A percentile compares a stretch with the other conserved stretches of the same genome.
phyloP scores from a whole-genome alignment of 2,329 filamentous ascomycete genomes.

The Myrmaecium sp. region DNA sequence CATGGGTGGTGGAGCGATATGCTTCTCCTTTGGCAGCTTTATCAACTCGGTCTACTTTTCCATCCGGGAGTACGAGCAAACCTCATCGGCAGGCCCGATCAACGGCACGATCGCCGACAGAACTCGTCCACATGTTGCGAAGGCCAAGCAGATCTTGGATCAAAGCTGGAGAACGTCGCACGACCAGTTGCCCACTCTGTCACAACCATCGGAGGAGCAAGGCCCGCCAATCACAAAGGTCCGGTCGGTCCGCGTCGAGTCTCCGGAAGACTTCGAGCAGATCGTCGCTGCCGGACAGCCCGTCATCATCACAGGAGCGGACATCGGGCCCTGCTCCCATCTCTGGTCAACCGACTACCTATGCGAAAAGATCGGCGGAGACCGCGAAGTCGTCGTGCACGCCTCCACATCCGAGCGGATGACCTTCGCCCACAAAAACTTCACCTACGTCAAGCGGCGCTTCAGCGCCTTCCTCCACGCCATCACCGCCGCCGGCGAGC shows the following conservation, averaged over 20 bases:
- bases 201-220: too few relatives aligned
- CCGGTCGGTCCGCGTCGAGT: slow-evolving; percentile 34
- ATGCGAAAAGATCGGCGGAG: slow-evolving; percentile 25
- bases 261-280: slow-evolving; percentile 39
- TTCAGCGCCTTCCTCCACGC: slow-evolving; percentile 52
- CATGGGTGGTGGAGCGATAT: slow-evolving; percentile 67
- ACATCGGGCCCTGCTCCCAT: slow-evolving; percentile 49
- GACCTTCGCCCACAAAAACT: slow-evolving; percentile 75
- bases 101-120: too few relatives aligned
- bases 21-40: slow-evolving; percentile 78
- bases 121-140: too few relatives aligned
- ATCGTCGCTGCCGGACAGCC: slow-evolving; percentile 44
- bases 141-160: too few relatives aligned
- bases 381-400: slow-evolving; percentile 52
- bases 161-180: too few relatives aligned
- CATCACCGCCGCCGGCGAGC: slow-evolving; percentile 38
- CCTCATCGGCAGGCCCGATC: too few relatives aligned
- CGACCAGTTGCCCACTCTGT: slow-evolving; percentile 4
- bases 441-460: slow-evolving; percentile 50
- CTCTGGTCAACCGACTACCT: slow-evolving; percentile 57
- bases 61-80: too few relatives aligned
- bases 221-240: too few relatives aligned
- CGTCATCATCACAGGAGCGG: slow-evolving; percentile 44
- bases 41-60: slow-evolving; percentile 41
- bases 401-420: slow-evolving; percentile 48